Evolutionary conservation across 495 filamentous ascomycete species (phyloP).

Genomic region (Aspergillus baeticus): DNA sequence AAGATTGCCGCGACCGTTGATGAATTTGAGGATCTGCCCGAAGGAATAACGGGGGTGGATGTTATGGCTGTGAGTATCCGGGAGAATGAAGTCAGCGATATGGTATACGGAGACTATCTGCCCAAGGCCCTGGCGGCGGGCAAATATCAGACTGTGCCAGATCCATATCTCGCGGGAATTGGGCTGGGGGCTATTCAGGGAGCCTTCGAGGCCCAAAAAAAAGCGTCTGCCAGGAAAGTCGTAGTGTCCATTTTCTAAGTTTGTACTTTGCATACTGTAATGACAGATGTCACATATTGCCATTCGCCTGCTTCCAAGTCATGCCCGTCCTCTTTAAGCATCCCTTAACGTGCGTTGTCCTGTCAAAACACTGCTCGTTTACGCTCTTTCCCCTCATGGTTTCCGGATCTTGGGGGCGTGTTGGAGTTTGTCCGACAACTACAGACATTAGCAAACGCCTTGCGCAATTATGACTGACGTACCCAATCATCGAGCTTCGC

Average conservation of each 20-base stretch:
- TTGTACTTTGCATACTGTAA: too few species aligned
- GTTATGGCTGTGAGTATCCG: slow-evolving; percentile 18
- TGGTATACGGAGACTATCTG: slow-evolving; percentile 33
- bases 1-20: slow-evolving; percentile 16
- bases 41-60: slow-evolving; percentile 15
- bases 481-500: not conserved
- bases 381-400: too few species aligned
- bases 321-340: too few species aligned
- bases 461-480: not conserved
- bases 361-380: too few species aligned
- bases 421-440: too few species aligned
- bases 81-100: slow-evolving; percentile 25
- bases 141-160: slow-evolving; percentile 23
- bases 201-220: slow-evolving; percentile 29
- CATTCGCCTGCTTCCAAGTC: too few species aligned
- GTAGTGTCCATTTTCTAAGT: slow-evolving; percentile 5
- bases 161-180: slow-evolving; percentile 31
- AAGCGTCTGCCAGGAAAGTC: slow-evolving; percentile 39
- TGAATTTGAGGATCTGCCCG: not conserved
- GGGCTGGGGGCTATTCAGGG: slow-evolving; percentile 37
- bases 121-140: slow-evolving; percentile 29
- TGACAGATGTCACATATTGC: too few species aligned
- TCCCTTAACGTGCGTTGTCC: too few species aligned
- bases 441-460: too few species aligned
- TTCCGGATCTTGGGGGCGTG: too few species aligned